Evolutionary conservation across 2,329 filamentous ascomycete genomes (phyloP), one percentile per base, ranked within the genome.

Genomic region (Ascochyta pisi): DNA sequence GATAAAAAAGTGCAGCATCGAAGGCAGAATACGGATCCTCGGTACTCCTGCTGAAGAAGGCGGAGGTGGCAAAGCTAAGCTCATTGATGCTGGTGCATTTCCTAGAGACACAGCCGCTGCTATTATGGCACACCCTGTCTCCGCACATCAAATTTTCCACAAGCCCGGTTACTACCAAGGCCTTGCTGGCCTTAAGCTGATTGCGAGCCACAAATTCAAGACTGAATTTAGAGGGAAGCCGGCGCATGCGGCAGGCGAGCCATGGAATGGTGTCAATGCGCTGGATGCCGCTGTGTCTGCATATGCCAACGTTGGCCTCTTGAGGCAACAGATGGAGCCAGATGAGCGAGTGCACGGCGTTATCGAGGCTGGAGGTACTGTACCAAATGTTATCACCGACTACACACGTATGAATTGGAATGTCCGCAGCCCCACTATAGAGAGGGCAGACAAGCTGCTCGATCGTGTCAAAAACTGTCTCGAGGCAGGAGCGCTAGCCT

Each of bases 1-100:
- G 2, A 73, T 84, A 60, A 76, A 72, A 19, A 64, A 73, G 12
- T 72, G 78, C 37, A 60, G 68, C 1, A 69, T 85, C 2, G 64
- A 76, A 0, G 82, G 82, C 4, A 79, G 77, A 47, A 67, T 82
- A 26, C 70, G 80, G 8, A 65, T 84, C 31, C 77, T 83, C 35
- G 83, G 83, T 16, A 84, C 83, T 0, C 83, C 83, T 0, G 83
- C 81, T 3, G 82, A 84, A 63, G 82, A 84, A 69, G 79, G 80
- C 61, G 79, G 79, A 64, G 80, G 81, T 3, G 82, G 81, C 12
- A 84, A 84, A 64, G 78, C 83, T 48, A 79, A 75, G 29, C 66
- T 82, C 12, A 74, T 82, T 29, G 69, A 80, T 23, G 76, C 74
- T 0, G 79, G 80, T 4, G 79, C 78, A 2, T 80, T 77, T 54